Evolutionary conservation across 495 filamentous ascomycete species (phyloP), one percentile per base, ranked within the genome.

Genomic region (Xylaria grammica): DNA sequence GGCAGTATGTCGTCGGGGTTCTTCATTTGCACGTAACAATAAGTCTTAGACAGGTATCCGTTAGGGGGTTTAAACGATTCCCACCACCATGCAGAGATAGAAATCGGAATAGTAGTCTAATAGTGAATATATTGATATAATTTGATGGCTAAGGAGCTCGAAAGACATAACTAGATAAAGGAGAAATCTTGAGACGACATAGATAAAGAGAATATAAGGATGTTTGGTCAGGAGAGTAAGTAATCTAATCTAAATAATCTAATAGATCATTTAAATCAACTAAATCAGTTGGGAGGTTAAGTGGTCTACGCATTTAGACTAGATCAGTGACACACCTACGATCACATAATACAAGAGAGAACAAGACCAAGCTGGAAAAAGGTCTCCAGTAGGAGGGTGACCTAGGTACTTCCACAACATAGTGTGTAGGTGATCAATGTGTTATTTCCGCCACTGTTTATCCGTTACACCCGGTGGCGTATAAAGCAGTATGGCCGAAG

Each of bases 311-410:
- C n/a, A 20, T 20, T 45, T 20, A 2, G n/a, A 45, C 13, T 45
- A 45, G 42, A 45, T 45, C 42, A 45, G 42, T 45, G 42, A 49
- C 46, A 49, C 46, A 27, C 46, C 46, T 49, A 49, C 27, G 46
- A 24, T 27, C 24, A 49, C 46, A 11, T 49, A 17, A 27, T 1
- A 49, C 46, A 24, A 26, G 46, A 49, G 24, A 49, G 22, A 49
- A 49, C 46, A 49, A 49, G 46, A 49, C 10, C 46, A 27, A 49
- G 46, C 46, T 15, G 46, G 24, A 49, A 20, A 49, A n/a, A 49
- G 46, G 46, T 49, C 46, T 49, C 46, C 24, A 49, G 46, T 27
- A 27, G 22, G 46, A 49, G 46, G 46, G 46, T 49, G 46, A 49
- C 46, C 46, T 24, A 50, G n/a, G n/a, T n/a, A n/a, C n/a, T n/a